Evolutionary conservation across 176 grass and related monocot species (phyloP), one percentile per base, ranked within the genome.

Genomic region (Eleusine indica): DNA sequence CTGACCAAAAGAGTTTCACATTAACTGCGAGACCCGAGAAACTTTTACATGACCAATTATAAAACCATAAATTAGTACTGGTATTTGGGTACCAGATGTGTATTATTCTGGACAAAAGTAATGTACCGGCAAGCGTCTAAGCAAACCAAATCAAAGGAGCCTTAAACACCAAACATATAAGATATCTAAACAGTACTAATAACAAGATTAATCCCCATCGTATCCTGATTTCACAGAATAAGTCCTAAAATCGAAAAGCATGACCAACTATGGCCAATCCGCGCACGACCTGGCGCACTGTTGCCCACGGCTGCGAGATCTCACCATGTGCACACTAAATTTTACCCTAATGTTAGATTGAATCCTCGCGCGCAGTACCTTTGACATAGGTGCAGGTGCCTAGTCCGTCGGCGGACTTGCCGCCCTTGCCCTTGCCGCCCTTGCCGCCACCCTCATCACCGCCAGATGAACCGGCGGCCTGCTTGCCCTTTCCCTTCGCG

Each of bases 301-400:
- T 0, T 29, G 16, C 15, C 15, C 5, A 0, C 17, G 15, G 28
- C 80, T 7, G 43, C 15, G 56, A 89, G 82, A 85, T 70, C 43
- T 7, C 64, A 71, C 22, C 18, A 12, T 43, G 75, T 54, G 3
- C 17, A 25, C 2, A 8, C 65, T 5, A 48, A 10, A 1, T 60
- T 28, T 74, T 21, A 76, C 13, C 29, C 9, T 16, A 14, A 2
- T 15, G 9, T 21, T 3, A 69, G 9, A 68, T 0, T 7, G 52
- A 74, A 81, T 49, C 52, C 10, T 22, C 12, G 58, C 19, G 30
- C 3, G n/a, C 22, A 47, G 18, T 66, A 97, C 94, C 94, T 93
- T 95, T 98, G 77, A 94, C 96, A 48, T 94, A 98, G 77, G 93
- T 95, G 84, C 96, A 95, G 70, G 96, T 98, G 68, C 96, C 93